Conservation (phyloP, 441 rosid genomes). For the Populus hybrid region DNA sequence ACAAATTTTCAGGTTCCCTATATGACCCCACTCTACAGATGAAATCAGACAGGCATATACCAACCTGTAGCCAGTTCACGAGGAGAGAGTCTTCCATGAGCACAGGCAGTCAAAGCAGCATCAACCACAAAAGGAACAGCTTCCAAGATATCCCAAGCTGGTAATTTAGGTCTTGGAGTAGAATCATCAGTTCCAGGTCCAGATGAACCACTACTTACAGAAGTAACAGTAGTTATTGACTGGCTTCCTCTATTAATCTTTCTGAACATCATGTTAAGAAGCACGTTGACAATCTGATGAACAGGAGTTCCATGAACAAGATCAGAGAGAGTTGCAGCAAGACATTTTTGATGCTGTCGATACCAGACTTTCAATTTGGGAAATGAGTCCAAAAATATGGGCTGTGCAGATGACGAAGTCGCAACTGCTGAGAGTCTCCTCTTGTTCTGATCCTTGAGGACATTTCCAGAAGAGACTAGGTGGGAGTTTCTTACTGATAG, state of each 20-base stretch:
- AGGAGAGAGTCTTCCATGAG: conserved; percentile 80
- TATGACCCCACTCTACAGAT: background rate
- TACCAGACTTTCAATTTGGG: conserved; percentile 90
- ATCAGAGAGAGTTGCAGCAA: conserved; percentile 84
- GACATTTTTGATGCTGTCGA: conserved; percentile 86
- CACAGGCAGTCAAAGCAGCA: conserved; percentile 97
- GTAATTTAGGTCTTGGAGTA: conserved; percentile 69
- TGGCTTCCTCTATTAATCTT: conserved; percentile 69
- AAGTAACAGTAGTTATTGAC: conserved; percentile 60
- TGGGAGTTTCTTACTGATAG: conserved; percentile 81
- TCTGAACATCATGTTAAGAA: conserved; percentile 92
- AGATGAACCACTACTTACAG: conserved; percentile 82
- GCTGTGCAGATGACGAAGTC: conserved; percentile 48
- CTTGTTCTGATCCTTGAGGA: conserved; percentile 57
- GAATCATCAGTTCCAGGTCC: conserved; percentile 75
- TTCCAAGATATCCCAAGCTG: conserved; percentile 98
- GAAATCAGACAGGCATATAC: conserved; percentile 16
- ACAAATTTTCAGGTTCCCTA: background rate
- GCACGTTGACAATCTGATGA: conserved; percentile 85
- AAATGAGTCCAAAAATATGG: conserved; percentile 82
- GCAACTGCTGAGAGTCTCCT: conserved; percentile 58
- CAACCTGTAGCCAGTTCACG: conserved; percentile 40
- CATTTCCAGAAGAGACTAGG: conserved; percentile 61
- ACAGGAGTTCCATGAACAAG: conserved; percentile 81
- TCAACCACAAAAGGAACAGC: conserved; percentile 87